A percentile compares a stretch with the other conserved stretches of the same genome.
These are phyloP conservation scores for Tilletia setariae DNA, from an alignment of 1,284 basidiomycete species.

Conservation along the genomic window DNA sequence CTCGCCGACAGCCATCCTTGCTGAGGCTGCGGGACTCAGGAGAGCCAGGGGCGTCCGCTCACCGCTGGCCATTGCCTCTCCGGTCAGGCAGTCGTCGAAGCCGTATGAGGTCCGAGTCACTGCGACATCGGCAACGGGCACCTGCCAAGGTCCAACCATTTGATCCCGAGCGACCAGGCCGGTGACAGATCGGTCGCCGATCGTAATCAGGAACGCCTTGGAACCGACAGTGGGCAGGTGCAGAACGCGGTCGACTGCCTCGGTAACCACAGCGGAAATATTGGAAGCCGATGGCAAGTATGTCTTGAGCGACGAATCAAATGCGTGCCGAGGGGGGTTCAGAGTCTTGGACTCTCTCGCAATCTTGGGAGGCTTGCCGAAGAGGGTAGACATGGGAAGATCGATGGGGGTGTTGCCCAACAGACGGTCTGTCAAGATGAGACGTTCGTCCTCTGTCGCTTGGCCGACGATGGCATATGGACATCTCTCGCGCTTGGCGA, in stretches of 20 bases:
- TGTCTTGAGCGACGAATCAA: constrained; percentile 69
- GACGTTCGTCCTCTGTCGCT: constrained; percentile 70
- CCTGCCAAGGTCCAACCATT: constrained; percentile 99
- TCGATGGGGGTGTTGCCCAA: constrained; percentile 76
- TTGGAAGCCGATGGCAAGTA: constrained; percentile 61
- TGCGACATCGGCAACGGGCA: constrained; percentile 94
- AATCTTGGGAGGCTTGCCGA: constrained; percentile 95
- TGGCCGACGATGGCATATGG: constrained; percentile 86
- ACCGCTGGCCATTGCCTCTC: constrained; percentile 95
- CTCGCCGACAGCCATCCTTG: constrained; percentile 93
- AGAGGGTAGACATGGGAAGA: constrained; percentile 89
- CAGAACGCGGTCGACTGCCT: constrained; percentile 76
- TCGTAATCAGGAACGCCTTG: constrained; percentile 97
- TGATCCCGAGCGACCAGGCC: constrained; percentile 94
- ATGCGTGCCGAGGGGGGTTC: constrained; percentile 61
- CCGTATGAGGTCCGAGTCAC: constrained; percentile 93
- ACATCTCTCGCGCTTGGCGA: constrained; percentile 84
- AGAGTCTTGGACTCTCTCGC: constrained; percentile 68
- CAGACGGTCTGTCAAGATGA: constrained; percentile 85
- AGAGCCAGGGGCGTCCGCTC: constrained; percentile 92
- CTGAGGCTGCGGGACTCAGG: constrained; percentile 79
- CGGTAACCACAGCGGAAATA: constrained; percentile 56
- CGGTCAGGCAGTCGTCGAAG: constrained; percentile 70
- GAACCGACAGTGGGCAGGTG: constrained; percentile 87
- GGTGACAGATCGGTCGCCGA: constrained; percentile 90